Conservation (phyloP, 1,284 basidiomycete genomes). For the Puccinia polysora region DNA sequence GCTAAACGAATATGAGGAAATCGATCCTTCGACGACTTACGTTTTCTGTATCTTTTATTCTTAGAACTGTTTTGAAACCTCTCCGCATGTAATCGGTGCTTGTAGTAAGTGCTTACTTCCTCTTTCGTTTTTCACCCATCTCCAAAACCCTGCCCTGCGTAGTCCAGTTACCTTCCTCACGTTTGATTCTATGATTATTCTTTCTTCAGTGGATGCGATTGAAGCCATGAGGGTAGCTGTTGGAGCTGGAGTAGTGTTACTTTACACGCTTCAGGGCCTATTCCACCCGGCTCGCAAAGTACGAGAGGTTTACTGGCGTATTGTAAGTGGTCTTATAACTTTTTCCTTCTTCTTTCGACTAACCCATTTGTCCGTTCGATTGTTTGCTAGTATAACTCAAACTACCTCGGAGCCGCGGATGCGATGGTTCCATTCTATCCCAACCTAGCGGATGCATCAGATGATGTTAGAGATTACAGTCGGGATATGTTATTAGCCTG, state of each 20-base stretch:
- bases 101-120: conserved; percentile 33
- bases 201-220: conserved; percentile 61
- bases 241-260: conserved; percentile 85
- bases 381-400: conserved; percentile 57
- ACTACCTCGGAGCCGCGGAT: conserved; percentile 77
- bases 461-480: conserved; percentile 50
- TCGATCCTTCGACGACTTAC: not conserved
- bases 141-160: not conserved
- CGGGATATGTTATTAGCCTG: conserved; percentile 49
- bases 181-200: conserved; percentile 33
- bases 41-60: conserved; percentile 5
- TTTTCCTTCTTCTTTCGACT: conserved; percentile 1
- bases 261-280: conserved; percentile 83
- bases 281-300: conserved; percentile 96
- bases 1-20: not conserved
- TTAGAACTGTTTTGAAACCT: conserved; percentile 55
- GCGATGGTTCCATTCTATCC: conserved; percentile 93
- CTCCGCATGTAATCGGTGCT: conserved; percentile 94
- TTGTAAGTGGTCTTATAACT: conserved; percentile 19
- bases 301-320: conserved; percentile 63
- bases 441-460: conserved; percentile 49
- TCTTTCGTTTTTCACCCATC: conserved; percentile 1
- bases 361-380: conserved; percentile 53
- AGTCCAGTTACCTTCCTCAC: conserved; percentile 4
- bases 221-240: conserved; percentile 94